A percentile compares a stretch with the other conserved stretches of the same genome.
Evolutionary conservation across 768 basidiomycete species (phyloP).

Genomic region (Trametes maxima): DNA sequence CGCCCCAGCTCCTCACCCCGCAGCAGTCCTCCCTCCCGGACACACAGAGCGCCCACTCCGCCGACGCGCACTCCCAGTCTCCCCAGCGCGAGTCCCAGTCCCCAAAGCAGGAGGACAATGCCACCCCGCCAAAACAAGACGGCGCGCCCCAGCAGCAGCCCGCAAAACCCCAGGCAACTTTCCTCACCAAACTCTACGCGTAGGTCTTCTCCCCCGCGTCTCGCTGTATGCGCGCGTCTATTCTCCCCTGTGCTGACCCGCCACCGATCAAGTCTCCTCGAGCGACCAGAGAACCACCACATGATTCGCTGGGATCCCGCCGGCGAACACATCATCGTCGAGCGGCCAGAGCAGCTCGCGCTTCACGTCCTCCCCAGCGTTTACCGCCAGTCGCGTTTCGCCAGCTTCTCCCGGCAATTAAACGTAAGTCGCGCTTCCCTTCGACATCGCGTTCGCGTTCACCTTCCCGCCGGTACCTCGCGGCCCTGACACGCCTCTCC

Average conservation of each 20-base stretch:
- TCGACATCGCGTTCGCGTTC: constrained; percentile 35
- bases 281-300: constrained; percentile 90
- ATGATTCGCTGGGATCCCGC: constrained; percentile 97
- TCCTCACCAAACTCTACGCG: constrained; percentile 96
- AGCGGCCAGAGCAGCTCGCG: constrained; percentile 90
- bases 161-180: constrained; percentile 86
- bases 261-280: constrained; percentile 62
- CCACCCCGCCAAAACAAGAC: constrained; percentile 35
- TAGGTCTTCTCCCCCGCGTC: constrained; percentile 44
- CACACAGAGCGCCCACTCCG: constrained; percentile 24
- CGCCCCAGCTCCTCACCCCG: constrained; percentile 29
- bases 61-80: constrained; percentile 25
- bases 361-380: constrained; percentile 92
- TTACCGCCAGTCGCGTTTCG: constrained; percentile 95
- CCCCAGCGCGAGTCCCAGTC: constrained; percentile 30
- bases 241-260: constrained; percentile 8
- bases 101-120: constrained; percentile 42
- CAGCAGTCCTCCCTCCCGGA: constrained; percentile 23
- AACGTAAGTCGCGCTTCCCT: constrained; percentile 63
- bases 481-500: constrained; percentile 13
- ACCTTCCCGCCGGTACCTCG: constrained; percentile 23
- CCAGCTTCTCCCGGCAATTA: constrained; percentile 95
- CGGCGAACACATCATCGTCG: constrained; percentile 94
- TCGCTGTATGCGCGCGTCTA: constrained; percentile 22
- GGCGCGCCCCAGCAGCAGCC: constrained; percentile 48